These are phyloP conservation scores for Ustilago crameri DNA, from an alignment of 1,284 basidiomycete genomes.

Conservation along the genomic window DNA sequence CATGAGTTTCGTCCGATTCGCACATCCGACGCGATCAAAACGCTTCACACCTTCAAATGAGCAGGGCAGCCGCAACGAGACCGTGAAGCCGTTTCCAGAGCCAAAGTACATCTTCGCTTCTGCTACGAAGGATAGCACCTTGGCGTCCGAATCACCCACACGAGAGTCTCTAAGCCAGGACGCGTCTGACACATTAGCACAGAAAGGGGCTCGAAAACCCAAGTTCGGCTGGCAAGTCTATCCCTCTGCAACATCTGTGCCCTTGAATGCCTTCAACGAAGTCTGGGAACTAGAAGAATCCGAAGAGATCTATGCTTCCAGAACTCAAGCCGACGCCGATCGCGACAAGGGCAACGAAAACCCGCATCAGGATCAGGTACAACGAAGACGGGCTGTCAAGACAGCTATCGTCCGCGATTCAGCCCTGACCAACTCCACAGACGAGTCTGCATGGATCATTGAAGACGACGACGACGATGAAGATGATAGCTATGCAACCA, in stretches of 20 bases:
- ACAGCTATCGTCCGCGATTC: constrained; percentile 9
- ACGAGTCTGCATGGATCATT: constrained; percentile 20
- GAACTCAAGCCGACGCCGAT: constrained; percentile 4
- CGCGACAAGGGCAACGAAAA: neutral
- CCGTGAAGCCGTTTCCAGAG: constrained; percentile 24
- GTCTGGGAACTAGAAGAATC: constrained; percentile 59
- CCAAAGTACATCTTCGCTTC: constrained; percentile 32
- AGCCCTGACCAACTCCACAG: neutral
- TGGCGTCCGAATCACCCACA: neutral
- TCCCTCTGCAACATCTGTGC: constrained; percentile 38
- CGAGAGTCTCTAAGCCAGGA: neutral
- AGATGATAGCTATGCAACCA: neutral
- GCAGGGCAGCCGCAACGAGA: neutral
- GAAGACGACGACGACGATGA: constrained; percentile 14
- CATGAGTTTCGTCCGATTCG: constrained; percentile 42
- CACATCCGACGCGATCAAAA: constrained; percentile 5
- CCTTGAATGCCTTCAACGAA: constrained; percentile 55
- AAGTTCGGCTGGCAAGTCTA: constrained; percentile 34
- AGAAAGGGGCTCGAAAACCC: neutral
- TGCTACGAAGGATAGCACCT: neutral
- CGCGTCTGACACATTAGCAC: neutral
- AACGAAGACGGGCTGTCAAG: constrained; percentile 18
- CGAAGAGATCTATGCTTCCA: constrained; percentile 37
- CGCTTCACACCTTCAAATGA: neutral
- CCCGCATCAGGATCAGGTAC: neutral